A percentile compares a stretch with the other conserved stretches of the same genome.
phyloP scores from a whole-genome alignment of 805 yeast genomes.

The Wickerhamiella musiphila region DNA sequence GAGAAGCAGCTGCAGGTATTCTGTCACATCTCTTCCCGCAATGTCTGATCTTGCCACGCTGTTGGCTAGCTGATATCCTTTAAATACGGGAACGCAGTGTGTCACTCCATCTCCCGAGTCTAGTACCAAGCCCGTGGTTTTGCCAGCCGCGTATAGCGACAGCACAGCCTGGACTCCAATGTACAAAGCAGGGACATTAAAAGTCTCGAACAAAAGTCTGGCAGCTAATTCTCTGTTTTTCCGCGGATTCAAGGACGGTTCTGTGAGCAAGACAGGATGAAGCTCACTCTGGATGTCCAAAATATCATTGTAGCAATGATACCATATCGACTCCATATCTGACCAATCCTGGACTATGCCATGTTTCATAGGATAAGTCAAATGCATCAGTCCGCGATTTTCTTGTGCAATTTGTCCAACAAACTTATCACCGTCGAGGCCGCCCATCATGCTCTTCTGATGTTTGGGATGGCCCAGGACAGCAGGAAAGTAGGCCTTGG shows the following conservation, averaged over 20 bases:
- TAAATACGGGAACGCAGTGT: constrained; percentile 75
- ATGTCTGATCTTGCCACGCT: constrained; percentile 59
- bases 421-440: constrained; percentile 45
- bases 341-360: constrained; percentile 74
- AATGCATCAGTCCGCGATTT: constrained; percentile 55
- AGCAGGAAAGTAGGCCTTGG: constrained; percentile 45
- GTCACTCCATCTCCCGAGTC: constrained; percentile 92
- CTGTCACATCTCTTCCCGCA: constrained; percentile 79
- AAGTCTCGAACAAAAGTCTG: constrained; percentile 52
- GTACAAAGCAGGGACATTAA: constrained; percentile 62
- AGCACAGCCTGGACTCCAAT: constrained; percentile 61
- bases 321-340: constrained; percentile 75
- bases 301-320: constrained; percentile 40
- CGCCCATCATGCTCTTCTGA: constrained; percentile 63
- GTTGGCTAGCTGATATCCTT: constrained; percentile 66
- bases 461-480: constrained; percentile 74
- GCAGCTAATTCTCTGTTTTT: constrained; percentile 41
- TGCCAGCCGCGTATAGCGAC: constrained; percentile 71
- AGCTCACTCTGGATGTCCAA: constrained; percentile 48
- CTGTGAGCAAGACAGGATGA: constrained; percentile 77
- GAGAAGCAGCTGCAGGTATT: constrained; percentile 48
- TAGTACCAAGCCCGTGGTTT: constrained; percentile 77
- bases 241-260: constrained; percentile 69
- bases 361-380: constrained; percentile 59
- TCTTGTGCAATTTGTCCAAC: constrained; percentile 64